These are phyloP conservation scores for Kodamaea anthophila DNA, from an alignment of 1,139 yeast genomes.

Conservation along the genomic window DNA sequence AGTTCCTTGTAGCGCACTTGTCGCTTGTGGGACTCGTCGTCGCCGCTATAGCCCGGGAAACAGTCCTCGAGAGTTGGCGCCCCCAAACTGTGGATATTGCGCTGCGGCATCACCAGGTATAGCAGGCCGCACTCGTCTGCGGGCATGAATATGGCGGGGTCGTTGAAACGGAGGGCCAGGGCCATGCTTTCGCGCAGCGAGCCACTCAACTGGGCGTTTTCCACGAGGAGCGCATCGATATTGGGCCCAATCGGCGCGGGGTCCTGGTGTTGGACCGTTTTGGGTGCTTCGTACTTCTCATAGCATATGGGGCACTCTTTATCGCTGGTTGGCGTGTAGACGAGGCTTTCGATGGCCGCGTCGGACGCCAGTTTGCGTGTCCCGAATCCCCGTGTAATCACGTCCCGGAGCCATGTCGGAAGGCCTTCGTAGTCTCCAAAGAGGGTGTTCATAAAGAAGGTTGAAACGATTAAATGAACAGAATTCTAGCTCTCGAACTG, in stretches of 20 bases:
- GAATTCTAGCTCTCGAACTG: too few relatives aligned
- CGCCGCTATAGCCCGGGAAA: conserved; percentile 26
- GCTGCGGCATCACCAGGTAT: conserved; percentile 31
- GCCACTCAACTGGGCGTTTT: conserved; percentile 1
- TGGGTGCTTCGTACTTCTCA: conserved; percentile 15
- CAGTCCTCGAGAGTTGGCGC: conserved; percentile 22
- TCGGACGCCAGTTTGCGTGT: conserved; percentile 33
- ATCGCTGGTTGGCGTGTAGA: conserved; percentile 19
- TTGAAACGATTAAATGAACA: too few relatives aligned
- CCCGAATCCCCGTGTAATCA: conserved; percentile 31
- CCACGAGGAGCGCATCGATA: background rate
- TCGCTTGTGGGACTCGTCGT: conserved; percentile 9
- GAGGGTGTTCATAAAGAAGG: conserved; percentile 5
- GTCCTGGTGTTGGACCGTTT: background rate
- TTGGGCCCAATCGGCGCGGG: background rate
- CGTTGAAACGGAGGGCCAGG: conserved; percentile 19
- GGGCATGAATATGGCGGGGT: conserved; percentile 37
- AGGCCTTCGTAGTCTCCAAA: conserved; percentile 11
- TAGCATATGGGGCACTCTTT: conserved; percentile 41
- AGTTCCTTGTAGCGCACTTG: conserved; percentile 10
- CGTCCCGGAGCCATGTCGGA: conserved; percentile 37
- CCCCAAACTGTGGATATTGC: conserved; percentile 21
- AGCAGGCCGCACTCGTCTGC: conserved; percentile 26
- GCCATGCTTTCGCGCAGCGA: conserved; percentile 4
- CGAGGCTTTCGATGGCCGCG: conserved; percentile 34